These are phyloP conservation scores for Maudiozyma humilis DNA, from an alignment of 1,139 yeast genomes.

Conservation along the genomic window DNA sequence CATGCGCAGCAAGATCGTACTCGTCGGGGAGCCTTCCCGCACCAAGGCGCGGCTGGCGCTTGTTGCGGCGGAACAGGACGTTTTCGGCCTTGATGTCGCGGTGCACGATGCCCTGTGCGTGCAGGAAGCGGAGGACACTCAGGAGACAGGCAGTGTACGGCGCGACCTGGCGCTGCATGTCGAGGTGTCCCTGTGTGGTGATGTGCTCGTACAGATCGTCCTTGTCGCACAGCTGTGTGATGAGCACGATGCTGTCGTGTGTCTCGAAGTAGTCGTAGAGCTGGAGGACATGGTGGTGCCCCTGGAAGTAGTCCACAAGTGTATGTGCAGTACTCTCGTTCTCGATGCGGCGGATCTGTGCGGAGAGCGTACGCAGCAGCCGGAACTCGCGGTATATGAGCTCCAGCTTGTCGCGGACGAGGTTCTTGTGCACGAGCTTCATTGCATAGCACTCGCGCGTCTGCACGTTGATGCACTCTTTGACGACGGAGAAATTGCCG, in stretches of 20 bases:
- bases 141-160: constrained; percentile 38
- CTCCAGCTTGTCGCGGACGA: constrained; percentile 25
- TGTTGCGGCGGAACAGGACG: constrained; percentile 42
- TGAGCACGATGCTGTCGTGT: constrained; percentile 46
- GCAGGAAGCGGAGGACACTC: constrained; percentile 61
- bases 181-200: constrained; percentile 38
- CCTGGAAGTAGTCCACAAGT: constrained; percentile 30
- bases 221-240: constrained; percentile 60
- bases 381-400: constrained; percentile 30
- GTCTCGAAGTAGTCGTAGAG: constrained; percentile 68
- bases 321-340: not conserved
- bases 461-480: constrained; percentile 28
- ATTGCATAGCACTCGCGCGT: constrained; percentile 29
- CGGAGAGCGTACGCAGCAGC: constrained; percentile 21
- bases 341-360: constrained; percentile 21
- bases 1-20: constrained; percentile 34
- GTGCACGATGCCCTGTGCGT: constrained; percentile 66
- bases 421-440: constrained; percentile 27
- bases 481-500: constrained; percentile 32
- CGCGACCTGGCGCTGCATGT: constrained; percentile 40
- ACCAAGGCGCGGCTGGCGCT: constrained; percentile 13
- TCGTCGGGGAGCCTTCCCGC: constrained; percentile 2
- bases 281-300: constrained; percentile 53
- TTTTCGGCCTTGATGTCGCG: constrained; percentile 89
- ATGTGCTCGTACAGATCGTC: constrained; percentile 63